phyloP scores from a whole-genome alignment of 202 grass and related monocot genomes.

The Saccharum hybrid region DNA sequence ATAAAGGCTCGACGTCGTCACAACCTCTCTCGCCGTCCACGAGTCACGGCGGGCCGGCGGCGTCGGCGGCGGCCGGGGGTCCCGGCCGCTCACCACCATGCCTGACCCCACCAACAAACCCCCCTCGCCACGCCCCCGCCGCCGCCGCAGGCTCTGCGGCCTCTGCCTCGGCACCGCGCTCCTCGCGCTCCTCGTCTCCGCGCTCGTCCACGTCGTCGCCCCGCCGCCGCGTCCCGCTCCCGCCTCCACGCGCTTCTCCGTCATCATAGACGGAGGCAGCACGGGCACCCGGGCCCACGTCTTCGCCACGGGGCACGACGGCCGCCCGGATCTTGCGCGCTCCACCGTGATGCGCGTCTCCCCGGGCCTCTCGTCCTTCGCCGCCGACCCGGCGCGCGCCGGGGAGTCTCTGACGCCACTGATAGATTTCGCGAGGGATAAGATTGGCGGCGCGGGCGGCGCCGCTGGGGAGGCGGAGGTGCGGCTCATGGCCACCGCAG shows the following conservation, averaged over 20 bases:
- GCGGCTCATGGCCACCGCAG: conserved; percentile 84
- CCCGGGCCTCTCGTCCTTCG: conserved; percentile 77
- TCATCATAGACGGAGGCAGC: conserved; percentile 82
- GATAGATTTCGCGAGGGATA: conserved; percentile 34
- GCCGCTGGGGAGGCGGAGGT: conserved; percentile 52
- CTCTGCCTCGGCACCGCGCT: no score
- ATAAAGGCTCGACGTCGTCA: conserved; percentile 44
- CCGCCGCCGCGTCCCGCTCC: no score
- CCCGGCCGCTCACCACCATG: conserved; percentile 44
- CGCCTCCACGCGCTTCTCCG: conserved; percentile 39
- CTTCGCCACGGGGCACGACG: conserved; percentile 54
- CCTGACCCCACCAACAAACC: conserved; percentile 45
- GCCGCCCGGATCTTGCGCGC: conserved; percentile 78
- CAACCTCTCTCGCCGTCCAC: conserved; percentile 60
- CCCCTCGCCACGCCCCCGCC: conserved; percentile 43
- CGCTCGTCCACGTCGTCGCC: no score
- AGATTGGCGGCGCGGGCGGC: conserved; percentile 36
- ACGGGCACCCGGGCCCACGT: conserved; percentile 79
- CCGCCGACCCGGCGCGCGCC: conserved; percentile 47
- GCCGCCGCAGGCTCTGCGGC: no score
- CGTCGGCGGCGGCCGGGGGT: conserved; percentile 42
- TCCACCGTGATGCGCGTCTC: conserved; percentile 3
- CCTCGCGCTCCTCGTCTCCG: no score
- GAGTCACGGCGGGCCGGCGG: conserved; percentile 51
- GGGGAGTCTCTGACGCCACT: conserved; percentile 63